Conservation (phyloP, 2,329 filamentous ascomycete species). For the Xylaria polymorpha region DNA sequence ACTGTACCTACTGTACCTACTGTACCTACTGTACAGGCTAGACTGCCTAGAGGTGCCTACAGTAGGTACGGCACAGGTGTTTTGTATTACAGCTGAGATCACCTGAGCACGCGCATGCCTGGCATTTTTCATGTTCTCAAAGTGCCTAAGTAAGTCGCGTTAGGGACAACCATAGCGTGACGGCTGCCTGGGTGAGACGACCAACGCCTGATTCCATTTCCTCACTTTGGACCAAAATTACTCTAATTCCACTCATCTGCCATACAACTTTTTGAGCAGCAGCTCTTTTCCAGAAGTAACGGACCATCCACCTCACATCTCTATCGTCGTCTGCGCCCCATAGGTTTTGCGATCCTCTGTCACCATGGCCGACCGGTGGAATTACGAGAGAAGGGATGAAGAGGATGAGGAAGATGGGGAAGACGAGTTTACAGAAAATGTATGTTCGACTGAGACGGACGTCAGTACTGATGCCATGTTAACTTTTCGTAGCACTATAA, state of each 20-base stretch:
- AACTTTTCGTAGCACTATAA: conserved; percentile 76
- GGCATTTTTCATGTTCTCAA: conserved; percentile 24
- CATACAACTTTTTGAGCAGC: background rate
- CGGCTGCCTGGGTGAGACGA: conserved; percentile 43
- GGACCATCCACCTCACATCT: background rate
- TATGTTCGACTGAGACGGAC: conserved; percentile 46
- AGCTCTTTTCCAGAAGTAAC: background rate
- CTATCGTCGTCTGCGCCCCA: background rate
- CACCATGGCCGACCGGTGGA: conserved; percentile 47
- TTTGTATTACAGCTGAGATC: too few relatives aligned
- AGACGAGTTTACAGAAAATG: conserved; percentile 74
- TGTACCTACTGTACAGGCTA: too few relatives aligned
- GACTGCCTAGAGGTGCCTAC: background rate
- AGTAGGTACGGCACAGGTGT: conserved; percentile 5
- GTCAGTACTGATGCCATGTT: conserved; percentile 9
- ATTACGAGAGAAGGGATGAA: conserved; percentile 67
- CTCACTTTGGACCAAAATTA: background rate
- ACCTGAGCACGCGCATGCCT: conserved; percentile 46
- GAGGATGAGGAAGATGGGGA: conserved; percentile 77
- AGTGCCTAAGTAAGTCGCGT: conserved; percentile 37
- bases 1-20: too few relatives aligned
- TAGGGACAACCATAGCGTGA: conserved; percentile 36
- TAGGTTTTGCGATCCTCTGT: background rate
- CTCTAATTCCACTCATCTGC: background rate
- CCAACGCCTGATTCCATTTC: background rate